phyloP scores from a whole-genome alignment of 2,329 filamentous ascomycete genomes.

The Alternaria sp. region DNA sequence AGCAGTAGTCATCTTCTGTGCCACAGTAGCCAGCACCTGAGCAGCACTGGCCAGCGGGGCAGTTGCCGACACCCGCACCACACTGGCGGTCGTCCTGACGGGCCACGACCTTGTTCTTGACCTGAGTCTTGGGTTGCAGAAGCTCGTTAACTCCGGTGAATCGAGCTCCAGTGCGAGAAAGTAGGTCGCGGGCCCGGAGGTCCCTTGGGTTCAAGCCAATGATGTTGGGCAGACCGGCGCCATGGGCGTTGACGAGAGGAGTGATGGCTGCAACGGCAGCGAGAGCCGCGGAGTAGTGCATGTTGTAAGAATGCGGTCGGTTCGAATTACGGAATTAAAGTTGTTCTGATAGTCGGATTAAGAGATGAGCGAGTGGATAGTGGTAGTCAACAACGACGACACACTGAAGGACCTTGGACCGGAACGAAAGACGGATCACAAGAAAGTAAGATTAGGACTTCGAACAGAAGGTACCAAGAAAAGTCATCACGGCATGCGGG shows the following conservation, averaged over 20 bases:
- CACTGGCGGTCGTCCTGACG: slow-evolving; percentile 45
- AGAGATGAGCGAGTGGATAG: slow-evolving; percentile 41
- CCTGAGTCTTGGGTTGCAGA: slow-evolving; percentile 7
- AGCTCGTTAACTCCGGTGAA: slow-evolving; percentile 30
- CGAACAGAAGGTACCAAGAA: slow-evolving; percentile 20
- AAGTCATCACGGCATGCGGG: slow-evolving; percentile 10
- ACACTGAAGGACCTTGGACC: slow-evolving; percentile 34
- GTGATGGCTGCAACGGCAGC: slow-evolving; percentile 37
- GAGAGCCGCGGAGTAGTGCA: slow-evolving; percentile 44
- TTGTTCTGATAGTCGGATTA: slow-evolving; percentile 9
- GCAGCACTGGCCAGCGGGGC: slow-evolving; percentile 45
- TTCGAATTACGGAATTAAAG: slow-evolving; percentile 34
- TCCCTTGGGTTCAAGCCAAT: slow-evolving; percentile 44
- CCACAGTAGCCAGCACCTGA: slow-evolving; percentile 57
- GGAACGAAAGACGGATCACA: slow-evolving; percentile 23
- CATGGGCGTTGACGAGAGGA: slow-evolving; percentile 42
- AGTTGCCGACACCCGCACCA: slow-evolving; percentile 38
- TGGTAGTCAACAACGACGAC: slow-evolving; percentile 30
- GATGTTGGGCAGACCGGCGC: slow-evolving; percentile 39
- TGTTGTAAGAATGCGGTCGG: slow-evolving; percentile 21
- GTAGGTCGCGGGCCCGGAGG: slow-evolving; percentile 42
- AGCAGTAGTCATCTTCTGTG: slow-evolving; percentile 62
- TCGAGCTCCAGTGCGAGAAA: slow-evolving; percentile 35
- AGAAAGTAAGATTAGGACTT: slow-evolving; percentile 23
- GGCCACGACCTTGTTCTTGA: slow-evolving; percentile 24